A percentile compares a stretch with the other conserved stretches of the same genome.
These are phyloP conservation scores for Ehretia macrophylla DNA, from an alignment of 257 asterid genomes.

Conservation along the genomic window DNA sequence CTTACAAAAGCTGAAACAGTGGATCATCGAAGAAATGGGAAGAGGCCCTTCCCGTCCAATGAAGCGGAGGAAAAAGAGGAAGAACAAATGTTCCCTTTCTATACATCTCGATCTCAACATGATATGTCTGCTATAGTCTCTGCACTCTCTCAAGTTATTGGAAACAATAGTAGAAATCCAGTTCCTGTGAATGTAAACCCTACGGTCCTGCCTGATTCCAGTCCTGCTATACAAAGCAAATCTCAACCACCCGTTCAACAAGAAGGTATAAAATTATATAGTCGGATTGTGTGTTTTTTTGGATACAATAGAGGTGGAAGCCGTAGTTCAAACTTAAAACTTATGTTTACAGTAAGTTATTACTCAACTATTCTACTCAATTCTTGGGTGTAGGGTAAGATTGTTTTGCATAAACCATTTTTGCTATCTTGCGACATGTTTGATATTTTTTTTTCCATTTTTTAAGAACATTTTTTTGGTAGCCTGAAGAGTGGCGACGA, in stretches of 20 bases:
- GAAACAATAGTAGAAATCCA: constrained; percentile 24
- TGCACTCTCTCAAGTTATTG: constrained; percentile 83
- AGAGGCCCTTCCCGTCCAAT: constrained; percentile 46
- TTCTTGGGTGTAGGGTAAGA: no score
- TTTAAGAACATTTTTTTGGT: no score
- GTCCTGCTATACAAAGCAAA: constrained; percentile 19
- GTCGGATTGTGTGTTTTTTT: neutral
- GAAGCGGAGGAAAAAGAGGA: constrained; percentile 45
- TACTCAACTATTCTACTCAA: no score
- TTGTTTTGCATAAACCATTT: no score
- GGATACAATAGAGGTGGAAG: neutral
- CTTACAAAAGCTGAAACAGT: constrained; percentile 1
- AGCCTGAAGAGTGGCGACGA: no score
- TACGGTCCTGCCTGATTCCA: constrained; percentile 2
- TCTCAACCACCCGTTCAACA: constrained; percentile 31
- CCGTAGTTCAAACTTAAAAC: no score
- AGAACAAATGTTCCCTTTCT: constrained; percentile 31
- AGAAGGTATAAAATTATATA: constrained; percentile 36
- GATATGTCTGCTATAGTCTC: constrained; percentile 83
- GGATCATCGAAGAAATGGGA: constrained; percentile 46
- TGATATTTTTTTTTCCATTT: no score
- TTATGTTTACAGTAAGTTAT: no score
- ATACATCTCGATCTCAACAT: constrained; percentile 63
- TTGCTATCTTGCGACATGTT: no score
- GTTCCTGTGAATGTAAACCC: constrained; percentile 11